These are phyloP conservation scores for Penicillium expansum DNA, from an alignment of 2,329 filamentous ascomycete species.

Conservation along the genomic window DNA sequence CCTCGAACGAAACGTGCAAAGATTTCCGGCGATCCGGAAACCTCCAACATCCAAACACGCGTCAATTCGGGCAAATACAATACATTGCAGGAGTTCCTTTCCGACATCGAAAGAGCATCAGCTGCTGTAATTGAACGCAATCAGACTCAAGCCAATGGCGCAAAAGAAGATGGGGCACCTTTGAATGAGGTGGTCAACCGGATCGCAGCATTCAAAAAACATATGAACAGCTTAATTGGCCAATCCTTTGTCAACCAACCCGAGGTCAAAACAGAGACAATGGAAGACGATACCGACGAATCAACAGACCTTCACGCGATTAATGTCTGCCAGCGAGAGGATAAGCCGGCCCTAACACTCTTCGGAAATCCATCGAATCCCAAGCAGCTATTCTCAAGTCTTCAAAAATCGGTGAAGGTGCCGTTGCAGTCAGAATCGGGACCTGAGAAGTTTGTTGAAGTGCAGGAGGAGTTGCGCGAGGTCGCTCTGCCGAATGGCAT, in stretches of 20 bases:
- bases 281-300: constrained; percentile 36
- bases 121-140: constrained; percentile 38
- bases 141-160: constrained; percentile 31
- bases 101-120: constrained; percentile 44
- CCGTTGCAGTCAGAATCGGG: constrained; percentile 39
- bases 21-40: constrained; percentile 36
- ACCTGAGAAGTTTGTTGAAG: constrained; percentile 36
- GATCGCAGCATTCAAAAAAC: constrained; percentile 59
- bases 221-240: constrained; percentile 61
- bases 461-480: constrained; percentile 57
- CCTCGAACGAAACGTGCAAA: constrained; percentile 46
- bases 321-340: constrained; percentile 46
- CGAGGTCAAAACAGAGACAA: constrained; percentile 34
- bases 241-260: constrained; percentile 55
- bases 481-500: constrained; percentile 71
- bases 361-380: constrained; percentile 71
- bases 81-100: constrained; percentile 42
- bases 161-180: constrained; percentile 26
- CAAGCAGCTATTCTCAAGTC: constrained; percentile 81
- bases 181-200: constrained; percentile 42
- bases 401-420: constrained; percentile 55
- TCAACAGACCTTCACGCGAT: constrained; percentile 33
- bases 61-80: constrained; percentile 40
- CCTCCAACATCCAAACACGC: constrained; percentile 38
- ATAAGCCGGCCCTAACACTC: constrained; percentile 68